Evolutionary conservation across 192 early-diverging fungal genomes (phyloP), one percentile per base, ranked within the genome.

Genomic region (Podochytrium sp.): DNA sequence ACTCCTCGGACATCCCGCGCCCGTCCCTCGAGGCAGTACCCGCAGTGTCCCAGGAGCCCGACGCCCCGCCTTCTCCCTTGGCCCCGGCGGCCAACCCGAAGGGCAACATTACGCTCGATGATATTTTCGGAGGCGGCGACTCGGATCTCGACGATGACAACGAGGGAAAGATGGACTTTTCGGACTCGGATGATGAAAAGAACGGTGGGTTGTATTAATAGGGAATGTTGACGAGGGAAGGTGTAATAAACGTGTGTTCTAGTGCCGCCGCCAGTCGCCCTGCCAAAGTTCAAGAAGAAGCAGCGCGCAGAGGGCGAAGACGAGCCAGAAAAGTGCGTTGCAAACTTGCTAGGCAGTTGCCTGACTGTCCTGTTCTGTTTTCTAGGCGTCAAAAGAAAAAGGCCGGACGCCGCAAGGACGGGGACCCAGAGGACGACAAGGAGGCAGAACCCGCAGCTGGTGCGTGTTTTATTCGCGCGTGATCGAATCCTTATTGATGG

Each of bases 261-360:
- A 41, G 53, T 51, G 42, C 65, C 51, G 50, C 42, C 65, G 35
- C 61, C 77, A 41, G 51, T 35, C 18, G 20, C 32, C 30, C 56
- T 82, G 20, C 79, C 80, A 30, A 78, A 68, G 2, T 84, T 84
- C 64, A 81, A 79, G 60, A 84, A 84, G 53, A 77, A 74, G 42
- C 53, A 39, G 27, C 37, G 37, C 7, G 51, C 34, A 1, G 50
- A 65, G 57, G 68, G 40, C 16, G 63, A 38, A 39, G 62, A 40
- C 37, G 14, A 43, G 7, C 37, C 16, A 65, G 32, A 30, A 64
- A 51, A 16, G 41, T 20, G 52, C 6, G 39, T 18, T 58, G 67
- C 20, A 68, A 49, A 18, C 5, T 12, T 25, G 23, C 27, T 35
- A 42, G 43, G 27, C 27, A 12, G 65, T 41, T 32, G 65, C 27